phyloP scores from a whole-genome alignment of 1,284 basidiomycete genomes.

The Rhodotorula sp. region DNA sequence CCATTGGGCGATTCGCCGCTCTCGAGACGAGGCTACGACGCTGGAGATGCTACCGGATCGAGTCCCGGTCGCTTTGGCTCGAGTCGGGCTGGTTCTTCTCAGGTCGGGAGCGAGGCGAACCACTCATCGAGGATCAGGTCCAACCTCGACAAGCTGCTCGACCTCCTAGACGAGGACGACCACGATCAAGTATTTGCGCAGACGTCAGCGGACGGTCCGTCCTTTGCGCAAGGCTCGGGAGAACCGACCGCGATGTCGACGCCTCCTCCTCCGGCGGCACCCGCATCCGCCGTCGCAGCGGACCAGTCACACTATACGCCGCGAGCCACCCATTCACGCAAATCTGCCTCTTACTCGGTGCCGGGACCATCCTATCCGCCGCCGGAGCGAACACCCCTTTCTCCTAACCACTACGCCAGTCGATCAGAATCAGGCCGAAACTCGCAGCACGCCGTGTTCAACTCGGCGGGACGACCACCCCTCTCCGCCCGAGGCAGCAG shows the following conservation, averaged over 20 bases:
- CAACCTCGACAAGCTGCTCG: slow-evolving; percentile 27
- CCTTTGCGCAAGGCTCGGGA: too few species aligned
- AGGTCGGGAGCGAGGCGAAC: not conserved
- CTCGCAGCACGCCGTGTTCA: too few species aligned
- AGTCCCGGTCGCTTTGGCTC: slow-evolving; percentile 5
- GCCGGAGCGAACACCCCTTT: too few species aligned
- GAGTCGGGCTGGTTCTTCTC: not conserved
- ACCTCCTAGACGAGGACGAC: slow-evolving; percentile 30
- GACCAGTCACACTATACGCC: too few species aligned
- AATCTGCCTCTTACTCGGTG: too few species aligned
- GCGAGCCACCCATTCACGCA: too few species aligned
- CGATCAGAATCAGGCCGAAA: too few species aligned
- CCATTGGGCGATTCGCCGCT: slow-evolving; percentile 25
- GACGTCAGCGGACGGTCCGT: not conserved
- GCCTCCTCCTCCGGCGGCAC: not conserved
- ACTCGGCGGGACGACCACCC: not conserved
- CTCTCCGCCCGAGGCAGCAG: not conserved
- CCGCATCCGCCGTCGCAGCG: not conserved
- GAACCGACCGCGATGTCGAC: not conserved
- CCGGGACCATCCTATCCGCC: too few species aligned
- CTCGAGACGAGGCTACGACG: not conserved
- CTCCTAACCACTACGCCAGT: too few species aligned
- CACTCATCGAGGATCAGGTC: not conserved
- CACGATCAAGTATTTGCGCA: not conserved
- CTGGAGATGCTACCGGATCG: not conserved